A percentile compares a stretch with the other conserved stretches of the same genome.
Evolutionary conservation across 202 grass and related monocot genomes (phyloP).

Genomic region (Panicum hallii): DNA sequence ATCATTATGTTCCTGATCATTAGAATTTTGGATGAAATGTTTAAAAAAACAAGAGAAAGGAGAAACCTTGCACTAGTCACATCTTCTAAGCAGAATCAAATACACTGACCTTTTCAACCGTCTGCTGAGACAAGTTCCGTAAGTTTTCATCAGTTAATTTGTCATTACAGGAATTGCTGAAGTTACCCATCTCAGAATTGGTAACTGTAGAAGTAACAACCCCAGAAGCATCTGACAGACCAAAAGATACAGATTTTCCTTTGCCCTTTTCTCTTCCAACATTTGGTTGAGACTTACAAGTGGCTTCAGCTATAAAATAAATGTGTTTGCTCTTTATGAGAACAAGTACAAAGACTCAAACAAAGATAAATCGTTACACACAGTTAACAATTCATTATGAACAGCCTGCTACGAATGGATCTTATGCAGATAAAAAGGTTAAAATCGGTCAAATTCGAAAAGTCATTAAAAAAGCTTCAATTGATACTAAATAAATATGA

Average conservation of each 20-base stretch:
- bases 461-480: slow-evolving; percentile 2
- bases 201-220: slow-evolving; percentile 23
- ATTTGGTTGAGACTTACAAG: slow-evolving; percentile 46
- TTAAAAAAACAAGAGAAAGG: slow-evolving; percentile 6
- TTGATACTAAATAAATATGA: not conserved
- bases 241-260: slow-evolving; percentile 66
- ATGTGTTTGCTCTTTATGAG: slow-evolving; percentile 30
- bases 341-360: slow-evolving; percentile 17
- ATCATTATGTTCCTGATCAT: slow-evolving; percentile 37
- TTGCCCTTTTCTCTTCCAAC: slow-evolving; percentile 42
- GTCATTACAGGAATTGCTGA: slow-evolving; percentile 18
- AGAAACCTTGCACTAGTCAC: slow-evolving; percentile 1
- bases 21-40: slow-evolving; percentile 21
- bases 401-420: slow-evolving; percentile 1
- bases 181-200: slow-evolving; percentile 35
- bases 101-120: slow-evolving; percentile 43
- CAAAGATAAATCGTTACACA: not conserved
- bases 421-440: not conserved
- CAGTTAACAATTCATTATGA: not conserved
- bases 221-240: slow-evolving; percentile 48
- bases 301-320: slow-evolving; percentile 42
- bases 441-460: slow-evolving; percentile 30
- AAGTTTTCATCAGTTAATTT: slow-evolving; percentile 41
- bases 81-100: slow-evolving; percentile 23
- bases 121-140: slow-evolving; percentile 30